Base-by-base conservation (phyloP, 768 basidiomycete species). In the Flagelloscypha sp. region DNA sequence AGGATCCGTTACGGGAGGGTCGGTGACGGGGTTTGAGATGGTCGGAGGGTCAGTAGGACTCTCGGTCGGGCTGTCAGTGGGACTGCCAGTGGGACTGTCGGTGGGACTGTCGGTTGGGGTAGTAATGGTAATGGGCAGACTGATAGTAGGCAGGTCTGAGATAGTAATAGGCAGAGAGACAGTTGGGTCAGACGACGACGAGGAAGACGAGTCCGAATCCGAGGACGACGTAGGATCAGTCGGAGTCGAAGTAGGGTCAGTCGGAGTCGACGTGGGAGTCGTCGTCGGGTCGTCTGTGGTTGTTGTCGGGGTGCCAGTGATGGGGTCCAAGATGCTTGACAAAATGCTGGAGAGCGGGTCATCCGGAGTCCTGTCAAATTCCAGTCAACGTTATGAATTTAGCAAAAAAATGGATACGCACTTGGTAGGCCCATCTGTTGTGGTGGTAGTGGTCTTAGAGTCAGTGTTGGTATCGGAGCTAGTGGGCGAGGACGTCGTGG, bases 401-500 rank as follows among this genome's bases (percentile, higher is more conserved):
- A 13, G n/a, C n/a, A n/a, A n/a, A n/a, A n/a, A n/a, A n/a, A n/a
- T n/a, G n/a, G n/a, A n/a, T n/a, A n/a, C n/a, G n/a, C n/a, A n/a
- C n/a, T n/a, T 33, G 18, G 27, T 25, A 11, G 15, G 12, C 3
- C 33, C 33, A 23, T 25, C 22, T 24, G 33, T 23, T 11, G 12
- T 35, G 33, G 31, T 15, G 13, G 31, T 10, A 27, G 25, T 27
- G 13, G 25, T 27, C 25, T 27, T 27, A 27, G 25, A 27, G 25
- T 27, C 25, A 27, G 60, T 2, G 59, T 55, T 34, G 54, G 49
- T n/a, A 39, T 72, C 70, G 2, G 72, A 68, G 41, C 72, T 52
- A 3, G 67, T 66, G 5, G 67, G 42, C 4, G 64, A 57, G 8
- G 33, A 20, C 1, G 33, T 29, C 1, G 47, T 38, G 15, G 27